Percentiles rank a stretch among this genome's conserved stretches.
Evolutionary conservation across 306 rosid genomes (phyloP).

Genomic region (Datisca glomerata): DNA sequence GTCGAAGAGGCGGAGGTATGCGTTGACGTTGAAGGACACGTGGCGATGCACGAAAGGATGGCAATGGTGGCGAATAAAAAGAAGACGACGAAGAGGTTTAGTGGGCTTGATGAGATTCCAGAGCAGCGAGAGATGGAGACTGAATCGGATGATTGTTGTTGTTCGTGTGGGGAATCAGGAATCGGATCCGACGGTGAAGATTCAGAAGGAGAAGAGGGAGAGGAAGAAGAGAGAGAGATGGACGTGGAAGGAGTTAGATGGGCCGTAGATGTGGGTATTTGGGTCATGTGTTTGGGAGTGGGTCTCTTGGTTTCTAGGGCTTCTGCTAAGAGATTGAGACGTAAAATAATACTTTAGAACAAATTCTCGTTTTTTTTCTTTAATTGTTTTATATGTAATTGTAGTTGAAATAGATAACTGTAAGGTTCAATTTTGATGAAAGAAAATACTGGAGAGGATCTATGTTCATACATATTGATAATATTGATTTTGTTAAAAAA

Average conservation of each 20-base stretch:
- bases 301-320: constrained; percentile 38
- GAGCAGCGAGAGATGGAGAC: constrained; percentile 21
- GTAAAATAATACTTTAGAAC: constrained; percentile 12
- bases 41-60: constrained; percentile 25
- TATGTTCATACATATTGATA: too few relatives aligned
- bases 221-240: constrained; percentile 1
- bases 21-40: constrained; percentile 34
- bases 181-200: constrained; percentile 14
- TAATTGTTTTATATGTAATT: too few relatives aligned
- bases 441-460: too few relatives aligned
- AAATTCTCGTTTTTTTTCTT: too few relatives aligned
- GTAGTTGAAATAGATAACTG: too few relatives aligned
- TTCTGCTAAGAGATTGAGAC: constrained; percentile 24
- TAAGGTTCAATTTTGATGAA: too few relatives aligned
- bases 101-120: constrained; percentile 33
- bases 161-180: constrained; percentile 2
- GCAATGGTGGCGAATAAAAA: constrained; percentile 13
- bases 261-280: constrained; percentile 44
- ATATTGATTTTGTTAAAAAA: too few relatives aligned
- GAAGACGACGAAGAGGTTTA: constrained; percentile 6
- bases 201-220: constrained; percentile 1
- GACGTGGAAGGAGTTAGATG: constrained; percentile 25
- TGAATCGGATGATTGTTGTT: constrained; percentile 16
- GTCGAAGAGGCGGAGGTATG: constrained; percentile 22
- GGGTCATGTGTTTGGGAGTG: constrained; percentile 49